Evolutionary conservation across 2,329 filamentous ascomycete species (phyloP).

Genomic region (Aspergillus pseudotamarii): DNA sequence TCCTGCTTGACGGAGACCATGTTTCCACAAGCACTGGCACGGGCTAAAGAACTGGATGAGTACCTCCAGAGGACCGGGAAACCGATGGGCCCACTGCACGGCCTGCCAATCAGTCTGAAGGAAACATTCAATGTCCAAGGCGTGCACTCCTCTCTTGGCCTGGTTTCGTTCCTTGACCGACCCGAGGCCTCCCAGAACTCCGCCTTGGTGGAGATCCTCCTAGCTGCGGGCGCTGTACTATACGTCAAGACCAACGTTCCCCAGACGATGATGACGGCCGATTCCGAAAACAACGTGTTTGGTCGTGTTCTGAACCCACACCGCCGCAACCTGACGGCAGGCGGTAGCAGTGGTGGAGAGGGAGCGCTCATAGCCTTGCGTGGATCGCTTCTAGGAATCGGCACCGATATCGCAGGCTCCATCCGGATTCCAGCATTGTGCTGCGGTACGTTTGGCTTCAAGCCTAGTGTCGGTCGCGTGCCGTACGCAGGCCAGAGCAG

Average conservation of each 20-base stretch:
- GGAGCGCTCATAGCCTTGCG: constrained; percentile 61
- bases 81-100: constrained; percentile 36
- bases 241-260: constrained; percentile 72
- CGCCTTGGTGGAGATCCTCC: constrained; percentile 59
- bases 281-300: constrained; percentile 58
- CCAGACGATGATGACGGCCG: constrained; percentile 55
- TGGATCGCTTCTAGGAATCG: constrained; percentile 61
- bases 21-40: constrained; percentile 33
- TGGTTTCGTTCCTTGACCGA: constrained; percentile 62
- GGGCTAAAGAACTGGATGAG: constrained; percentile 36
- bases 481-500: constrained; percentile 53
- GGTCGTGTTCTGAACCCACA: constrained; percentile 65
- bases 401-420: constrained; percentile 59
- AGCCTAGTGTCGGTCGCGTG: constrained; percentile 46
- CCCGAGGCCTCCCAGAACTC: constrained; percentile 55
- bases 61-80: constrained; percentile 24
- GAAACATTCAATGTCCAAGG: constrained; percentile 24
- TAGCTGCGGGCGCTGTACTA: constrained; percentile 63
- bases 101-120: constrained; percentile 38
- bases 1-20: constrained; percentile 38
- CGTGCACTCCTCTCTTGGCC: constrained; percentile 46
- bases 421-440: constrained; percentile 52
- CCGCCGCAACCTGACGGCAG: constrained; percentile 61
- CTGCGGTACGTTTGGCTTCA: constrained; percentile 52
- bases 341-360: constrained; percentile 69